Conservation (phyloP, 345 rosid genomes). For the Citrus sp. region DNA sequence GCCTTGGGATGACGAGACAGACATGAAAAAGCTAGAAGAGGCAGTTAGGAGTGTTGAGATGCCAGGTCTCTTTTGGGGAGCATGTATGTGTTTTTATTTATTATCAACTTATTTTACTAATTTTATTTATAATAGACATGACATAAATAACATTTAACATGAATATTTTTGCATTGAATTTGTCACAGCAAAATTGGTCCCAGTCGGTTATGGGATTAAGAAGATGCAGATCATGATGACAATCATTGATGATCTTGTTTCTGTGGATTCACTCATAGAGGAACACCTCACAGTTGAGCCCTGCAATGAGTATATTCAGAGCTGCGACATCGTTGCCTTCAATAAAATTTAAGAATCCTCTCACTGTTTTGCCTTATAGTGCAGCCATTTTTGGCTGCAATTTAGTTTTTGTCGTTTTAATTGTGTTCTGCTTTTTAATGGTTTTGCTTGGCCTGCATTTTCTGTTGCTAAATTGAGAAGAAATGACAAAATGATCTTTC, state of each 20-base stretch:
- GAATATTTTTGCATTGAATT: neutral
- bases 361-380: neutral
- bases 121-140: neutral
- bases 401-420: neutral
- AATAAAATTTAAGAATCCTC: constrained; percentile 64
- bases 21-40: constrained; percentile 92
- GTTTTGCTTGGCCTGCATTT: neutral
- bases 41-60: constrained; percentile 59
- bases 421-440: neutral
- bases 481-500: neutral
- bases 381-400: neutral
- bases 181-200: constrained; percentile 69
- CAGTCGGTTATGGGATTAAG: constrained; percentile 96
- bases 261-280: constrained; percentile 76
- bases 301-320: constrained; percentile 68
- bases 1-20: constrained; percentile 99
- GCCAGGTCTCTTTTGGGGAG: constrained; percentile 96
- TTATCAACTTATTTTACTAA: neutral
- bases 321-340: constrained; percentile 94
- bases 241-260: constrained; percentile 89
- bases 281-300: constrained; percentile 79
- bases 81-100: constrained; percentile 49
- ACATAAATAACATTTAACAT: neutral
- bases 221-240: constrained; percentile 86
- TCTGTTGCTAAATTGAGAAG: neutral